These are phyloP conservation scores for Acmispon strigosus DNA, from an alignment of 306 rosid species.

Conservation along the genomic window DNA sequence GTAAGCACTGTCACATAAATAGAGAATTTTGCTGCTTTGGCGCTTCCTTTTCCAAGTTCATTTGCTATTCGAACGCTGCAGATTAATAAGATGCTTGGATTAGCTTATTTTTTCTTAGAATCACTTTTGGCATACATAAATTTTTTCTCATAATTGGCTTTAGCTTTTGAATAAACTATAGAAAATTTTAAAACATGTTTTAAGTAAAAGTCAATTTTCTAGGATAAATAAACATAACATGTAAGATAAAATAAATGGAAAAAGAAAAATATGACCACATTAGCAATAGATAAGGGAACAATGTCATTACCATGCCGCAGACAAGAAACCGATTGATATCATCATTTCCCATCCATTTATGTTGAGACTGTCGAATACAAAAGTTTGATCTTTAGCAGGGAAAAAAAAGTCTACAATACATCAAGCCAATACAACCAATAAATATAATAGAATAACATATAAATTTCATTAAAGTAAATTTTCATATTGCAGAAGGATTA, in stretches of 20 bases:
- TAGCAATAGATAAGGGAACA: too few relatives aligned
- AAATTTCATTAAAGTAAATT: neutral
- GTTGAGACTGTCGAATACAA: slow-evolving; percentile 32
- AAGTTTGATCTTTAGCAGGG: neutral
- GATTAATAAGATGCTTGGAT: neutral
- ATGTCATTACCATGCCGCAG: slow-evolving; percentile 38
- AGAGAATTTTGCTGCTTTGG: slow-evolving; percentile 45
- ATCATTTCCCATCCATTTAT: slow-evolving; percentile 59
- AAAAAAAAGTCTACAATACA: too few relatives aligned
- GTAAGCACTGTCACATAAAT: slow-evolving; percentile 28
- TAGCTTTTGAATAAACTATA: too few relatives aligned
- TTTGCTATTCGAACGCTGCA: slow-evolving; percentile 48
- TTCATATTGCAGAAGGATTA: slow-evolving; percentile 13
- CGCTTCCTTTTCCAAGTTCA: slow-evolving; percentile 47
- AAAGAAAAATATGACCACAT: too few relatives aligned
- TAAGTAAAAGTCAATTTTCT: too few relatives aligned
- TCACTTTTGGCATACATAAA: too few relatives aligned
- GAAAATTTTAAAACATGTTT: neutral
- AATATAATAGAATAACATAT: too few relatives aligned
- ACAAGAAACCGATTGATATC: slow-evolving; percentile 46
- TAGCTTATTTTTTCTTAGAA: too few relatives aligned
- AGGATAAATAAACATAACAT: too few relatives aligned
- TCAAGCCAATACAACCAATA: neutral
- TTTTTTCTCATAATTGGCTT: too few relatives aligned
- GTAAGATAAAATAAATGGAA: too few relatives aligned